Evolutionary conservation across 345 rosid species (phyloP).

Genomic region (Eucalyptus regnans): DNA sequence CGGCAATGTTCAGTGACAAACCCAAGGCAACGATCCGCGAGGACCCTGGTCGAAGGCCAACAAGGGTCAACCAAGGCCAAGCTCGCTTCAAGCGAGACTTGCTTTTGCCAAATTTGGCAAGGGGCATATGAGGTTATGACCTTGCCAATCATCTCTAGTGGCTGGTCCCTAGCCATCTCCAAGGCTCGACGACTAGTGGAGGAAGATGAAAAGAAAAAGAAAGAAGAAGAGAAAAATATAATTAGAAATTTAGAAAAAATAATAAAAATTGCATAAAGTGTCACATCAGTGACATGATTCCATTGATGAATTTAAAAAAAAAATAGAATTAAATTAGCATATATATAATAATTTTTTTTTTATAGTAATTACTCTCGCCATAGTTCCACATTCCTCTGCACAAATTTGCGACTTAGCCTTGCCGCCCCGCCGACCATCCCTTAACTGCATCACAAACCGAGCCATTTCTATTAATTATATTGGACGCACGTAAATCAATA

Average conservation of each 20-base stretch:
- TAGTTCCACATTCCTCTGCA: background rate
- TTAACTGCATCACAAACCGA: background rate
- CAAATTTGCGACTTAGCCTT: background rate
- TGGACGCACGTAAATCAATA: background rate
- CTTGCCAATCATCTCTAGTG: background rate
- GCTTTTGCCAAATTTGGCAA: background rate
- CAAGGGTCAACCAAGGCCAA: background rate
- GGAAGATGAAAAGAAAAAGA: background rate
- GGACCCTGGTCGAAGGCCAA: rapidly evolving
- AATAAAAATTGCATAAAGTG: background rate
- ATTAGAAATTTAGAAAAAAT: no score
- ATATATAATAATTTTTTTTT: no score
- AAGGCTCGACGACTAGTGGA: rapidly evolving
- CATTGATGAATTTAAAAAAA: rapidly evolving
- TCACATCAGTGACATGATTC: background rate
- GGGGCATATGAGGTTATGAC: background rate
- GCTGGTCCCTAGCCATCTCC: background rate
- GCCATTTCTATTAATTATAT: background rate
- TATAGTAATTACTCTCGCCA: background rate
- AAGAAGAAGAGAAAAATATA: no score
- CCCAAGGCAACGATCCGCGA: rapidly evolving
- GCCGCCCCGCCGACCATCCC: background rate
- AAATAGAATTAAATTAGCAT: no score
- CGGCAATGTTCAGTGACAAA: rapidly evolving
- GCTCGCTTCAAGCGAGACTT: background rate